phyloP scores from a whole-genome alignment of 768 basidiomycete species.

The Lenzites betulinus region DNA sequence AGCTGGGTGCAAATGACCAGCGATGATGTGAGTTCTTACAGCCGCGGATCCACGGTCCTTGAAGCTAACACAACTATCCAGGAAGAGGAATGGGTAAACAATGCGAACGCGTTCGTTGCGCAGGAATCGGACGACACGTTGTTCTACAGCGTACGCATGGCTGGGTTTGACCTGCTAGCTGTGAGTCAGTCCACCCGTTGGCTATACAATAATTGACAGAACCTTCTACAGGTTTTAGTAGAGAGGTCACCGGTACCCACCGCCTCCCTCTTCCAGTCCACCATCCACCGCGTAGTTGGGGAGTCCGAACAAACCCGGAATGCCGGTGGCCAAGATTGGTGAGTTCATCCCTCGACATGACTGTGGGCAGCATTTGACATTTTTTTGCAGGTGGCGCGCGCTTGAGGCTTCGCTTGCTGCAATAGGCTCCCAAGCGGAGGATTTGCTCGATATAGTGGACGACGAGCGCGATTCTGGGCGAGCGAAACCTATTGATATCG shows the following conservation, averaged over 20 bases:
- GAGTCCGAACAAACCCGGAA: slow-evolving; percentile 59
- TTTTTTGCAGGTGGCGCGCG: slow-evolving; percentile 76
- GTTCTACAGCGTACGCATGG: slow-evolving; percentile 77
- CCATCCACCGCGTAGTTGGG: slow-evolving; percentile 55
- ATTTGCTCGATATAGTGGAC: slow-evolving; percentile 73
- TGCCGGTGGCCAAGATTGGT: slow-evolving; percentile 66
- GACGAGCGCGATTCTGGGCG: slow-evolving; percentile 70
- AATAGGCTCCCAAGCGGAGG: slow-evolving; percentile 78
- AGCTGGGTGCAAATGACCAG: slow-evolving; percentile 84
- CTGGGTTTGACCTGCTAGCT: slow-evolving; percentile 80
- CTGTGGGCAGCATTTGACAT: slow-evolving; percentile 10
- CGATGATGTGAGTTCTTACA: slow-evolving; percentile 66
- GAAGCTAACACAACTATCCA: slow-evolving; percentile 31
- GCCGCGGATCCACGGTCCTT: background rate
- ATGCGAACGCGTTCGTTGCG: slow-evolving; percentile 90
- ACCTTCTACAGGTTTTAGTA: slow-evolving; percentile 38
- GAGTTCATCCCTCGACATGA: slow-evolving; percentile 24
- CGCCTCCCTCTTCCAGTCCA: slow-evolving; percentile 52
- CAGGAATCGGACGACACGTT: slow-evolving; percentile 94
- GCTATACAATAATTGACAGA: background rate
- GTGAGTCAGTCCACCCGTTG: slow-evolving; percentile 41
- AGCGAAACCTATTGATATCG: slow-evolving; percentile 73
- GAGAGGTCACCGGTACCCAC: slow-evolving; percentile 55
- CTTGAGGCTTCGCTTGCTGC: slow-evolving; percentile 85
- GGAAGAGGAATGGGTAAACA: slow-evolving; percentile 90